Base-by-base conservation (phyloP, 2,329 filamentous ascomycete genomes). In the Scortechinia acanthostroma region DNA sequence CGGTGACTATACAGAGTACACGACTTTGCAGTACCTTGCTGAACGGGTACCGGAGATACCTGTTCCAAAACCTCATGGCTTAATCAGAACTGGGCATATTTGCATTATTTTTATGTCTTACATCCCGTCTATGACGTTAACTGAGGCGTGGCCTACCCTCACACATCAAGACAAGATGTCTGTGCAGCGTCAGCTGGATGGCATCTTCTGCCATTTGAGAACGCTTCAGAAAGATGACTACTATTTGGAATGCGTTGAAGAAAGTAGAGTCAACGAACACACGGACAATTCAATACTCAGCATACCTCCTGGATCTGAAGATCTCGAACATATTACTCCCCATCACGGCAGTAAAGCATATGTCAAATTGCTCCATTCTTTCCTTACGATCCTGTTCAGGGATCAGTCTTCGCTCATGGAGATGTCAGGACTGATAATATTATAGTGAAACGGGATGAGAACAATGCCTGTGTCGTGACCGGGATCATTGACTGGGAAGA, bases 401-500 rank as follows among this genome's bases (percentile, higher is more conserved):
- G n/a, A 30, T n/a, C n/a, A n/a, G 25, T 30, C n/a, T 30, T 30
- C n/a, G n/a, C 25, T 30, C 25, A 30, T 30, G 25, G 25, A 10
- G 25, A 30, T 30, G 10, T 30, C n/a, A 10, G n/a, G 10, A n/a
- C 25, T 30, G 15, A 23, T 13, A 25, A 42, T 19, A 47, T 56
- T n/a, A 58, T 58, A 45, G 54, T 58, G 17, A 49, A 52, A 43
- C 45, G 45, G 16, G 50, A 51, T 44, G 43, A 49, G 22, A 42
- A 5, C 17, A 22, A 45, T 42, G 4, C 21, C 14, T 56, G 51
- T 42, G 21, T 45, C 2, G 48, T 59, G 10, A 54, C 50, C 37
- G 54, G 57, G 5, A 53, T 58, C 30, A 54, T 61, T 45, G 57
- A 60, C 42, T 60, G 56, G 58, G 57, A 59, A 25, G 43, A 57